Evolutionary conservation across 2,329 filamentous ascomycete genomes (phyloP).

Genomic region (Talaromyces albobiverticillius): DNA sequence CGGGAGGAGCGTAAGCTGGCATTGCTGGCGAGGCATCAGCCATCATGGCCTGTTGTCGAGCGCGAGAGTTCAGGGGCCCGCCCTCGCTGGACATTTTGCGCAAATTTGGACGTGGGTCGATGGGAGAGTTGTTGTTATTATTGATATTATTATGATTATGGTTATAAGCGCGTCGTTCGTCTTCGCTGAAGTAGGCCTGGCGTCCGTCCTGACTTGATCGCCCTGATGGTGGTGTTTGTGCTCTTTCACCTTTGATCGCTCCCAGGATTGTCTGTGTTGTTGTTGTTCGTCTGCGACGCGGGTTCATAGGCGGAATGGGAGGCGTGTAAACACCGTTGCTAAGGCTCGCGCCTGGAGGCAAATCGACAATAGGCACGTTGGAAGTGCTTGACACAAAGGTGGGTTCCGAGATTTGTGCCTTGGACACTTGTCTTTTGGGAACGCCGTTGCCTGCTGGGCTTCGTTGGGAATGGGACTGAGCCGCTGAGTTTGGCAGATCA

Average conservation of each 20-base stretch:
- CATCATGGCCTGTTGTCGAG: slow-evolving; percentile 40
- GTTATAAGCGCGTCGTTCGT: slow-evolving; percentile 38
- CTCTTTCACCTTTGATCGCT: slow-evolving; percentile 36
- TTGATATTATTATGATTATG: slow-evolving; percentile 6
- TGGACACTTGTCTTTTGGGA: slow-evolving; percentile 59
- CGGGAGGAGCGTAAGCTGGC: slow-evolving; percentile 23
- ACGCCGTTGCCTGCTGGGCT: slow-evolving; percentile 27
- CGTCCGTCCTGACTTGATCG: slow-evolving; percentile 31
- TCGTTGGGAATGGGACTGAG: slow-evolving; percentile 24
- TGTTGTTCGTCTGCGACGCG: slow-evolving; percentile 52
- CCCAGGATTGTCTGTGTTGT: slow-evolving; percentile 41
- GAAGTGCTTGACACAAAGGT: slow-evolving; percentile 52
- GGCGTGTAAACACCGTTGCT: slow-evolving; percentile 53
- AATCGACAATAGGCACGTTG: slow-evolving; percentile 56
- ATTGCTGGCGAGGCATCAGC: slow-evolving; percentile 26
- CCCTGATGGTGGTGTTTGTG: slow-evolving; percentile 19
- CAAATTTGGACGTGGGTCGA: slow-evolving; percentile 36
- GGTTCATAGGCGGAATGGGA: slow-evolving; percentile 60
- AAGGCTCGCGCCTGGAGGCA: slow-evolving; percentile 55
- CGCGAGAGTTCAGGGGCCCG: slow-evolving; percentile 45
- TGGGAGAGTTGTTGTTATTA: slow-evolving; percentile 1
- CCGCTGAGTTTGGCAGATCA: not conserved
- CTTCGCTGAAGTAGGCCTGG: slow-evolving; percentile 39
- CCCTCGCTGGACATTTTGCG: slow-evolving; percentile 52
- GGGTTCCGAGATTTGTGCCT: slow-evolving; percentile 62